phyloP scores from a whole-genome alignment of 495 filamentous ascomycete species.

The Xylaria intraflava region DNA sequence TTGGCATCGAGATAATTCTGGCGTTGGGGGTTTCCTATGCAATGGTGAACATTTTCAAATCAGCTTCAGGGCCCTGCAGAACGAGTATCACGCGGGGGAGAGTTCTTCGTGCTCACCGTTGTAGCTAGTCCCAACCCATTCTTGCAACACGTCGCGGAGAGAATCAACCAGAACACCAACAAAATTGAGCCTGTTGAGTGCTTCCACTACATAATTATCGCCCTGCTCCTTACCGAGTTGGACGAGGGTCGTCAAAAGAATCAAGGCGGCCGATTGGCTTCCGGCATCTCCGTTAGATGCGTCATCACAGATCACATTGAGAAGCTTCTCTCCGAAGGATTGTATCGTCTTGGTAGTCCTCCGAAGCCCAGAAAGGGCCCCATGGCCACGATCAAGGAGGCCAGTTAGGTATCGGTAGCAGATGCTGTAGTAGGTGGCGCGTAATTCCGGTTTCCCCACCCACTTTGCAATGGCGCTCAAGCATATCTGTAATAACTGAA shows the following conservation, averaged over 20 bases:
- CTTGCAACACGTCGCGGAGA: constrained; percentile 61
- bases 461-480: constrained; percentile 68
- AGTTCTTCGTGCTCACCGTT: constrained; percentile 24
- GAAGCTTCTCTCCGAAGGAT: constrained; percentile 63
- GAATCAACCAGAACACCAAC: constrained; percentile 81
- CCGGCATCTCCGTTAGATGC: constrained; percentile 75
- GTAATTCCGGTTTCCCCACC: constrained; percentile 58
- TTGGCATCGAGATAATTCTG: constrained; percentile 65
- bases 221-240: constrained; percentile 59
- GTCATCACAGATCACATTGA: constrained; percentile 89
- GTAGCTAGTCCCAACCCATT: constrained; percentile 38
- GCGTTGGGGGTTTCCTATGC: constrained; percentile 22
- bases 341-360: constrained; percentile 72
- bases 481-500: constrained; percentile 81
- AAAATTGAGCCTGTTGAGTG: constrained; percentile 80
- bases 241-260: constrained; percentile 65
- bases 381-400: constrained; percentile 51
- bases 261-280: constrained; percentile 74
- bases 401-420: constrained; percentile 76
- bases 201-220: constrained; percentile 64
- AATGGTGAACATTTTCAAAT: constrained; percentile 13
- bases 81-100: background rate
- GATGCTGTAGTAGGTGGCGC: constrained; percentile 80
- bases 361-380: constrained; percentile 40
- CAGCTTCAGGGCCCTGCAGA: background rate